A percentile compares a stretch with the other conserved stretches of the same genome.
Conservation (phyloP, 2,329 filamentous ascomycete genomes). For the Aspergillus terreus region DNA sequence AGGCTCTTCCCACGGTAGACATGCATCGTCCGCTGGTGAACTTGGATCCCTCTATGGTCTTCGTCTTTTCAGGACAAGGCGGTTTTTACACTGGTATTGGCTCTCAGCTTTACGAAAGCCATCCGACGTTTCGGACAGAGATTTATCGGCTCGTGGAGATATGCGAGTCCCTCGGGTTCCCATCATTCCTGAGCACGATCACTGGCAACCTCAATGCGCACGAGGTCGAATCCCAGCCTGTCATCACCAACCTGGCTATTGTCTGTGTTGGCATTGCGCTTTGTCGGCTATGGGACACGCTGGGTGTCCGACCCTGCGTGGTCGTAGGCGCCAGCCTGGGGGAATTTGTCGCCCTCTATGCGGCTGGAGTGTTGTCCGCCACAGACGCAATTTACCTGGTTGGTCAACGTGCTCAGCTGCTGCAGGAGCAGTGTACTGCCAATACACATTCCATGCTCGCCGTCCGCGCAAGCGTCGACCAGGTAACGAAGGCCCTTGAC, state of each 20-base stretch:
- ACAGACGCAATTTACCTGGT: slow-evolving; percentile 60
- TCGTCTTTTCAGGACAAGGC: too few species aligned
- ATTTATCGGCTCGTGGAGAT: too few species aligned
- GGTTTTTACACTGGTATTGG: too few species aligned
- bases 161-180: slow-evolving; percentile 16
- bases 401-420: slow-evolving; percentile 62
- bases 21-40: too few species aligned
- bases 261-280: slow-evolving; percentile 41
- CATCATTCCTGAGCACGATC: slow-evolving; percentile 19
- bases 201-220: slow-evolving; percentile 38
- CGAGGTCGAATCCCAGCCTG: slow-evolving; percentile 3
- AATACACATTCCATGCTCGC: slow-evolving; percentile 66
- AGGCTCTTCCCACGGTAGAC: too few species aligned
- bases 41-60: too few species aligned
- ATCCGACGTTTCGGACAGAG: too few species aligned
- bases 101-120: too few species aligned
- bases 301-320: slow-evolving; percentile 42
- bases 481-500: slow-evolving; percentile 44
- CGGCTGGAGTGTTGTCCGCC: slow-evolving; percentile 32
- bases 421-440: slow-evolving; percentile 62
- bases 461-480: slow-evolving; percentile 42
- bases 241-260: slow-evolving; percentile 36
- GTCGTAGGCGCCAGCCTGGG: slow-evolving; percentile 50
- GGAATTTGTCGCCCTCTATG: slow-evolving; percentile 35
- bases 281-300: slow-evolving; percentile 23